Conservation (phyloP, 352 stramenopile genomes). For the Thraustochytrium sp. region DNA sequence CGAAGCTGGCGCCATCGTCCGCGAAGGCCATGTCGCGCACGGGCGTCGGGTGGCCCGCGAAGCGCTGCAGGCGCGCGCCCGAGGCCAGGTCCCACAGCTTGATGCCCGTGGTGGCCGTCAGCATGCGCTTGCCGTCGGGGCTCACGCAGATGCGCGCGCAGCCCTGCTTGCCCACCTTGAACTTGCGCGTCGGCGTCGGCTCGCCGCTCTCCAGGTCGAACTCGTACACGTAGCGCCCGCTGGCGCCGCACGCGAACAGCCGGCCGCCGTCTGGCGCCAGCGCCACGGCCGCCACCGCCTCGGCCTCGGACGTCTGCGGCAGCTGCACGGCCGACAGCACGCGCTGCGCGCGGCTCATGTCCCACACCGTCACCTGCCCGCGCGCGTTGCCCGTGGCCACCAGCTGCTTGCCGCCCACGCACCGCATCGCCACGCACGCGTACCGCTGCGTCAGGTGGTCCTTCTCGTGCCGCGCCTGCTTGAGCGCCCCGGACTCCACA, state of each 20-base stretch:
- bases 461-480: background rate
- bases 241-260: background rate
- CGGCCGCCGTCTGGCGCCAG: background rate
- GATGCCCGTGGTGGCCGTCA: background rate
- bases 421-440: background rate
- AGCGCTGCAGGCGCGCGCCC: background rate
- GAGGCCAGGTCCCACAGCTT: constrained; percentile 27
- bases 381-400: background rate
- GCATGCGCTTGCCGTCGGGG: background rate
- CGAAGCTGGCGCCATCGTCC: background rate
- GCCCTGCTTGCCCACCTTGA: constrained; percentile 25
- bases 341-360: background rate
- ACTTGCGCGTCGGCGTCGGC: background rate
- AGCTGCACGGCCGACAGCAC: background rate
- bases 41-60: constrained; percentile 25
- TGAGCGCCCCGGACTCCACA: background rate
- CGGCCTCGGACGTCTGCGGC: background rate
- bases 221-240: constrained; percentile 11
- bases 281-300: constrained; percentile 2
- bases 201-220: background rate
- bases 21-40: background rate
- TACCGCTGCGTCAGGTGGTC: background rate
- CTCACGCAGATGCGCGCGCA: constrained; percentile 11
- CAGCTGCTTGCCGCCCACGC: background rate
- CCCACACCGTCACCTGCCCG: background rate